Evolutionary conservation across 2,329 filamentous ascomycete species (phyloP).

Genomic region (Botrytis squamosa): DNA sequence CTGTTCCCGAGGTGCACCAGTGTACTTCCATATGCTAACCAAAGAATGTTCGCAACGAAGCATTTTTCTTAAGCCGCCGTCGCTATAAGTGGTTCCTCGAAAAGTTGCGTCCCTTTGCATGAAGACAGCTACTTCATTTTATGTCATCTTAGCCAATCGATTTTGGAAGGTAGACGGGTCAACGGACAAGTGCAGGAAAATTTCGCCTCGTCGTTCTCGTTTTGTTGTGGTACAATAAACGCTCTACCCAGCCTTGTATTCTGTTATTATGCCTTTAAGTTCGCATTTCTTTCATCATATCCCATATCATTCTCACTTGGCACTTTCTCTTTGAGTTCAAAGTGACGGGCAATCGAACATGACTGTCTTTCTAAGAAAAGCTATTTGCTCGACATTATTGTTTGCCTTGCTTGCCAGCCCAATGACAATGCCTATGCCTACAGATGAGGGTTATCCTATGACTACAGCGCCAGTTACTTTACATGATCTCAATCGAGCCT

Average conservation of each 20-base stretch:
- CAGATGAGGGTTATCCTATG: not conserved
- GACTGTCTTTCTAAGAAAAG: not conserved
- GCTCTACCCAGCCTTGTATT: not conserved
- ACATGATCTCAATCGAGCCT: not conserved
- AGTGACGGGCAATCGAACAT: not conserved
- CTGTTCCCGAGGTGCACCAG: not conserved
- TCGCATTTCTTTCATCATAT: not conserved
- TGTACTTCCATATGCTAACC: not conserved
- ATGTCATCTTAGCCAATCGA: not conserved
- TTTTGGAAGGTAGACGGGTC: not conserved
- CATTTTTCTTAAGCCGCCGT: not conserved
- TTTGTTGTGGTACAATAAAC: not conserved
- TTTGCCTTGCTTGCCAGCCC: not conserved
- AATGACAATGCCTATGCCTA: not conserved
- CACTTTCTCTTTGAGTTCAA: not conserved
- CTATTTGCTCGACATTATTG: not conserved
- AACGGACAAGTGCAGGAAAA: not conserved
- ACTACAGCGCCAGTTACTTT: not conserved
- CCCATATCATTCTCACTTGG: not conserved
- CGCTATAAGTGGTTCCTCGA: too few species aligned
- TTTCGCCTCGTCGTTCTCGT: not conserved
- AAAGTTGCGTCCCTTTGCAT: not conserved
- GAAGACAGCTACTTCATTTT: not conserved
- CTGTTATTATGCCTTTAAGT: not conserved
- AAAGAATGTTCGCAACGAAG: not conserved